Conservation (phyloP, 352 stramenopile species). For the Phytophthora capsici region DNA sequence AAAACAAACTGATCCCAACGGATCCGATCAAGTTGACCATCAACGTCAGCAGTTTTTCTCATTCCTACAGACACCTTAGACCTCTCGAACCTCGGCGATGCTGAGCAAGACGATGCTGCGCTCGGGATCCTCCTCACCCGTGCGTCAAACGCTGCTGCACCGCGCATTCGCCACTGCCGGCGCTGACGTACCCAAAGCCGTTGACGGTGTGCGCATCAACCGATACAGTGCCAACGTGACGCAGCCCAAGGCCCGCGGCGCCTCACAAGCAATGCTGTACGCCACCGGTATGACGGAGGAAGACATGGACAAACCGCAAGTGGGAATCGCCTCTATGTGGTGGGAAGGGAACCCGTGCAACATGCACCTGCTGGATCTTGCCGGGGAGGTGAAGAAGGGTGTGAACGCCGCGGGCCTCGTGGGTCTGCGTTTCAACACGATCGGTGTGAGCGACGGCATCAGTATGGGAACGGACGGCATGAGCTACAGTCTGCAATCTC, state of each 20-base stretch:
- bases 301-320: constrained; percentile 94
- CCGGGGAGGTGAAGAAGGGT: constrained; percentile 94
- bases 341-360: constrained; percentile 99
- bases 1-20: too few species aligned
- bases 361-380: constrained; percentile 98
- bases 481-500: constrained; percentile 95
- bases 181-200: constrained; percentile 15
- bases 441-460: constrained; percentile 98
- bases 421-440: constrained; percentile 98
- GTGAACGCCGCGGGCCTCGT: constrained; percentile 92
- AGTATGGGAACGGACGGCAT: constrained; percentile 97
- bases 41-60: too few species aligned
- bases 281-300: constrained; percentile 94
- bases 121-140: constrained; percentile 2
- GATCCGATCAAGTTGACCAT: too few species aligned
- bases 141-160: constrained; percentile 35
- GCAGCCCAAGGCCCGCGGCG: constrained; percentile 95
- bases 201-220: constrained; percentile 70
- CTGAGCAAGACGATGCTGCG: constrained; percentile 38
- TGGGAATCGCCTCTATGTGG: constrained; percentile 98
- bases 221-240: constrained; percentile 92
- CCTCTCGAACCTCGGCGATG: constrained; percentile 23
- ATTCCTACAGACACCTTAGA: too few species aligned
- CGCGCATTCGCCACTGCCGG: constrained; percentile 27
- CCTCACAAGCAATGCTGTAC: constrained; percentile 99